A percentile compares a stretch with the other conserved stretches of the same genome.
These are phyloP conservation scores for Celoporthe dispersa DNA, from an alignment of 2,329 filamentous ascomycete genomes.

Conservation along the genomic window DNA sequence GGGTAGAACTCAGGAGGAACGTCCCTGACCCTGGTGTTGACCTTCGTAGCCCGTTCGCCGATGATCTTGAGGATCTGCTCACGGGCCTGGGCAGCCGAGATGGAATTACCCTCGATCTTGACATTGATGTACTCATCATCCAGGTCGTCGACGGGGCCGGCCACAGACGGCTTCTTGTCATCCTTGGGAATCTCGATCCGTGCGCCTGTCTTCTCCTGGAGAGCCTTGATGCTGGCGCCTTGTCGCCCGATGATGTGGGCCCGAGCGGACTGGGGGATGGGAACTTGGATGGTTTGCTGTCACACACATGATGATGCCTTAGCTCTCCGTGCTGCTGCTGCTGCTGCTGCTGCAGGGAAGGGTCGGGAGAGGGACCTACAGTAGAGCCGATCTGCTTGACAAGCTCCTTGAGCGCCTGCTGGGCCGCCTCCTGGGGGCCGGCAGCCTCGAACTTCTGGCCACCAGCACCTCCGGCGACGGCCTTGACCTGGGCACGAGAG, in stretches of 20 bases:
- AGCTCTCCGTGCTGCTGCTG: background rate
- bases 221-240: slow-evolving; percentile 85
- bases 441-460: slow-evolving; percentile 81
- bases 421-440: slow-evolving; percentile 81
- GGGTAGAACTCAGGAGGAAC: slow-evolving; percentile 94
- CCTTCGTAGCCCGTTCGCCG: slow-evolving; percentile 80
- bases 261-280: slow-evolving; percentile 81
- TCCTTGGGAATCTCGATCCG: slow-evolving; percentile 86
- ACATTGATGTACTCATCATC: slow-evolving; percentile 89
- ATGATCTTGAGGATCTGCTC: slow-evolving; percentile 87
- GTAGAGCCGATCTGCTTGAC: slow-evolving; percentile 86
- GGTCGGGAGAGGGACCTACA: slow-evolving; percentile 52
- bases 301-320: background rate
- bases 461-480: slow-evolving; percentile 73
- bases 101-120: slow-evolving; percentile 85
- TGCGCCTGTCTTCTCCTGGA: slow-evolving; percentile 88
- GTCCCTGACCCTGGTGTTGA: slow-evolving; percentile 79
- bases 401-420: slow-evolving; percentile 87
- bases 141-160: slow-evolving; percentile 63
- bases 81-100: slow-evolving; percentile 82
- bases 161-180: slow-evolving; percentile 62
- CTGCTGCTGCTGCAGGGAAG: background rate
- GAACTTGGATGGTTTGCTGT: slow-evolving; percentile 67
- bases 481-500: slow-evolving; percentile 83
- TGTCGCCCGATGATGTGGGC: slow-evolving; percentile 92